A percentile compares a stretch with the other conserved stretches of the same genome.
Evolutionary conservation across 2,329 filamentous ascomycete species (phyloP).

Genomic region (Botryotinia globosa): DNA sequence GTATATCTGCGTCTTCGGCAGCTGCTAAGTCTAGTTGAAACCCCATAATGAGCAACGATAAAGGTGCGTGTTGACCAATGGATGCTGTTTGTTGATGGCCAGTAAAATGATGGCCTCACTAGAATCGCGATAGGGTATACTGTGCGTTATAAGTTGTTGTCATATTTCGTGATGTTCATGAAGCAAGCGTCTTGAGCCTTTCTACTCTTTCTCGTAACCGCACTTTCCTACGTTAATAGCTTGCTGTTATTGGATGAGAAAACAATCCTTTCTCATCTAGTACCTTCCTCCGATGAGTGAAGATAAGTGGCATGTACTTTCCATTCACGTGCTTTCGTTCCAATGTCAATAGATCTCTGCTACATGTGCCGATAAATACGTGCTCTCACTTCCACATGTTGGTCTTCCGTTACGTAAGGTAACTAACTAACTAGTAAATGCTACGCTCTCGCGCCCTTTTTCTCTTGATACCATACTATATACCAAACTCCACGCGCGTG

Average conservation of each 20-base stretch:
- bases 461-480: background rate
- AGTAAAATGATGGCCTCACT: background rate
- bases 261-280: background rate
- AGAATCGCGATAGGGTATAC: background rate
- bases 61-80: background rate
- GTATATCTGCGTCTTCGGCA: conserved; percentile 28
- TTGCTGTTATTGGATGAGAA: background rate
- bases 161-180: background rate
- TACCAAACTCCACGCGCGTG: background rate
- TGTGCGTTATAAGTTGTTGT: background rate
- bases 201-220: background rate
- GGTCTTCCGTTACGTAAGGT: background rate
- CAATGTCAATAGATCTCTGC: background rate
- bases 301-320: background rate
- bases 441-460: background rate
- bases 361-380: background rate
- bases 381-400: background rate
- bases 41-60: conserved; percentile 23
- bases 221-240: background rate
- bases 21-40: conserved; percentile 28
- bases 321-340: background rate
- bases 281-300: background rate
- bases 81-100: background rate
- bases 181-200: background rate
- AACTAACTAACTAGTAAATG: background rate